Evolutionary conservation across 345 rosid species (phyloP), one percentile per base, ranked within the genome.

Genomic region (Moricandia arvensis): DNA sequence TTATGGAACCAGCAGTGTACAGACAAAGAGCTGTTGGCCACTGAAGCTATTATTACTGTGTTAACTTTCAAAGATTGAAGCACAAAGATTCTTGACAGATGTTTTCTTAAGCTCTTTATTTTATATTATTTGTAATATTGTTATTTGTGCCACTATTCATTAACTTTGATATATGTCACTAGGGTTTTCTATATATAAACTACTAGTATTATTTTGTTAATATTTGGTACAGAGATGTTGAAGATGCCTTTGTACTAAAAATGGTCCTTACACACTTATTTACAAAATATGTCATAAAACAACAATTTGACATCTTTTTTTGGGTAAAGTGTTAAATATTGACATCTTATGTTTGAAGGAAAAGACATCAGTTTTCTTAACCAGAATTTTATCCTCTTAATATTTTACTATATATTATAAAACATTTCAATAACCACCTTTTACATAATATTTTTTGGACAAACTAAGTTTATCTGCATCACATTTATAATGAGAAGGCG

Each of bases 21-120:
- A 76, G 90, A 88, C 95, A 86, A 86, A 78, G 76, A 85, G 87
- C 85, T 83, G 89, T 87, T 87, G 87, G 86, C 85, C 84, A 81
- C 84, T 73, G 62, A 81, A 78, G 85, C 75, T 84, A 73, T 70
- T 76, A 75, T 84, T 78, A 69, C 75, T 68, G 69, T 78, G 60
- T 78, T 35, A 66, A 63, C 41, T 77, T 71, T 64, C 76, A 66
- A 35, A 72, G 73, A 66, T 51, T 66, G 81, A 66, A 61, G 74
- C 58, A 71, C 76, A 61, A 72, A 72, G 81, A 78, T 78, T 78
- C 73, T 78, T 78, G 77, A 72, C 77, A 78, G 71, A 74, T 79
- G 53, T 35, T 67, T 54, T 62, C 53, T 37, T 53, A 59, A 49
- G 58, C 64, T 59, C 63, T 11, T 69, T 76, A 69, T 41, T 67